Base-by-base conservation (phyloP, 1,284 basidiomycete species). In the Neolentinus lepideus region DNA sequence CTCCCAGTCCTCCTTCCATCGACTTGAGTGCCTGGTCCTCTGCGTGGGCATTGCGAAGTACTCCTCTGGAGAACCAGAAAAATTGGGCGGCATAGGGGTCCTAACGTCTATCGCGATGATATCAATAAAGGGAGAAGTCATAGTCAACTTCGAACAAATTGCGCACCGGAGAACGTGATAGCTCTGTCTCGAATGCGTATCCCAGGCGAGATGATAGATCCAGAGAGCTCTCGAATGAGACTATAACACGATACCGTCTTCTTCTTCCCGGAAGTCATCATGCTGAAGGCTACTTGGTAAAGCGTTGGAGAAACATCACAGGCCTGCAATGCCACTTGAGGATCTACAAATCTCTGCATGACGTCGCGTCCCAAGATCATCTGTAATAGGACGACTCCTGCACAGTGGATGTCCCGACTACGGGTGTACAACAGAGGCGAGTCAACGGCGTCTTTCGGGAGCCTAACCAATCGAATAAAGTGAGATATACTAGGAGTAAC, bases 1-100 rank as follows among this genome's bases (percentile, higher is more conserved):
- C 61, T 90, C 87, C 87, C 88, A 92, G 62, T 92, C 90, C 60
- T 90, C 88, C 62, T 89, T 89, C 85, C 88, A 92, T 55, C 90
- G 71, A 64, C 88, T 90, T 1, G 76, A 67, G 31, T 83, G 81
- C 47, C 76, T 74, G n/a, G 73, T 66, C 12, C 70, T 70, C 4
- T 71, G 69, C 9, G 67, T 63, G 2, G 76, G 70, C 35, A 69
- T 62, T 48, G 63, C 61, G 65, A 84, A 84, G 62, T 85, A 87
- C 56, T 80, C 83, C 57, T 86, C 84, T 0, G 86, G 85, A 1
- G 85, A 86, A 9, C 71, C 73, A 56, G 69, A 70, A 21, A 66
- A 61, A n/a, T 66, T 63, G 21, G 65, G 65, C 22, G 75, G 72
- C 21, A 77, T 64, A 0, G 81, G 79, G 0, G 81, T 81, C 65